Conservation (phyloP, 305 asterid genomes). For the Fraxinus sp. region DNA sequence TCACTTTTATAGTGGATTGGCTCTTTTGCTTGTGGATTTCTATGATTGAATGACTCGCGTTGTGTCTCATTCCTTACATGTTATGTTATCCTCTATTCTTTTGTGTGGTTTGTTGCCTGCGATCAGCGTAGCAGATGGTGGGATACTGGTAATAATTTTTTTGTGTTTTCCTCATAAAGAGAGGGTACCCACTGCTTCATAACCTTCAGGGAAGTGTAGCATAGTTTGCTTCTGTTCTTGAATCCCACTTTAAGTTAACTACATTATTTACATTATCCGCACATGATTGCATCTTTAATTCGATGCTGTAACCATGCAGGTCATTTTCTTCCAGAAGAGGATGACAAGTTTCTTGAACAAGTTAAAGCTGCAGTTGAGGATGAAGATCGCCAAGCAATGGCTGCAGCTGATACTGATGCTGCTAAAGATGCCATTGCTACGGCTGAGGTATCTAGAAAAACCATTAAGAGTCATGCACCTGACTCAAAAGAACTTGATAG, state of each 20-base stretch:
- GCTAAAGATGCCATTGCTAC: constrained; percentile 68
- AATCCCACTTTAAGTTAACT: neutral
- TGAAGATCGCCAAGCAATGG: constrained; percentile 81
- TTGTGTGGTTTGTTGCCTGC: neutral
- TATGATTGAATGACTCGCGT: neutral
- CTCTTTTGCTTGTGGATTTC: neutral
- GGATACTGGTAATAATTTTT: neutral
- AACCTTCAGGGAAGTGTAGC: neutral
- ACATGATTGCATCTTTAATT: constrained; percentile 6
- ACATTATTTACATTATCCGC: neutral
- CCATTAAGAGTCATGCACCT: constrained; percentile 33
- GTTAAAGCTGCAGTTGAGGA: constrained; percentile 96
- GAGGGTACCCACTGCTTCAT: neutral
- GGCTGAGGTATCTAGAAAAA: constrained; percentile 53
- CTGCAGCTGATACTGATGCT: constrained; percentile 72
- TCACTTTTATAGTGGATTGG: neutral
- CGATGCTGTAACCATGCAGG: constrained; percentile 43
- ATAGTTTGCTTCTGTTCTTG: neutral
- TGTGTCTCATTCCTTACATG: neutral
- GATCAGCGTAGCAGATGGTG: neutral
- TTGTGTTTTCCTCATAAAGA: neutral
- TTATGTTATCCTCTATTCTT: neutral
- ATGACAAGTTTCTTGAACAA: constrained; percentile 56
- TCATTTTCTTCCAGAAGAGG: constrained; percentile 93
- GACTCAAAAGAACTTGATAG: constrained; percentile 33